Conservation (phyloP, 1,284 basidiomycete genomes). For the Gomphus sp. region DNA sequence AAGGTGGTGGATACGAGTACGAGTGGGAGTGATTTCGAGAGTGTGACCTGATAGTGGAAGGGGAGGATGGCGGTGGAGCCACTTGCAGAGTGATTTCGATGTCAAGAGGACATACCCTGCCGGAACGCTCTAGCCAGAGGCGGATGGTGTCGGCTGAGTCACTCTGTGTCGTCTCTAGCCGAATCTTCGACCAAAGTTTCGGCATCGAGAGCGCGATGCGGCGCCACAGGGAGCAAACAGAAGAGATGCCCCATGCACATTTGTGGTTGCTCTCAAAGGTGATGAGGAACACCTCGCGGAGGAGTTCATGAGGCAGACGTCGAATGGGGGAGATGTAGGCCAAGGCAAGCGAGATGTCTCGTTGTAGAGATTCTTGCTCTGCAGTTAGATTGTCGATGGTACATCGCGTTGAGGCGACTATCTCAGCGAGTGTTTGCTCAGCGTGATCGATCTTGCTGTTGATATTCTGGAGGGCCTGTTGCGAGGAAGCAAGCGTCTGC, state of each 20-base stretch:
- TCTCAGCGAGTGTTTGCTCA: conserved; percentile 44
- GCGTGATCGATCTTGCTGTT: conserved; percentile 27
- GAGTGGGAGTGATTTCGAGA: conserved; percentile 18
- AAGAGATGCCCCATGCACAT: conserved; percentile 59
- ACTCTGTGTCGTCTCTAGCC: conserved; percentile 56
- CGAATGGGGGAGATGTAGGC: conserved; percentile 64
- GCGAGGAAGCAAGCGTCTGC: conserved; percentile 8
- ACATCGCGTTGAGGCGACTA: conserved; percentile 42
- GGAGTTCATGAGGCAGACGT: conserved; percentile 53
- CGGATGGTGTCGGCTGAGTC: conserved; percentile 68
- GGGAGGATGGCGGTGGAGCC: conserved; percentile 8
- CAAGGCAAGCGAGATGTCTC: conserved; percentile 34
- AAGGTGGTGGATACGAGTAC: conserved; percentile 17
- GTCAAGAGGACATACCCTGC: conserved; percentile 55
- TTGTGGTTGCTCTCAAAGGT: conserved; percentile 58
- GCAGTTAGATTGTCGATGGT: conserved; percentile 42
- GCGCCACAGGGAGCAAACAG: conserved; percentile 56
- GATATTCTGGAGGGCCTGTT: conserved; percentile 16
- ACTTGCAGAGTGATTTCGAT: conserved; percentile 67
- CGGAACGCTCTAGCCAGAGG: conserved; percentile 71
- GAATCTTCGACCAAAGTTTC: conserved; percentile 67
- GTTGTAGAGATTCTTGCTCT: conserved; percentile 38
- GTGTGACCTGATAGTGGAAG: conserved; percentile 5
- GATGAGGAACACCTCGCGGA: conserved; percentile 55
- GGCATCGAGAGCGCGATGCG: conserved; percentile 54